Percentiles rank a stretch among this genome's conserved stretches.
Evolutionary conservation across 2,329 filamentous ascomycete genomes (phyloP).

Genomic region (Alternaria triticimaculans): DNA sequence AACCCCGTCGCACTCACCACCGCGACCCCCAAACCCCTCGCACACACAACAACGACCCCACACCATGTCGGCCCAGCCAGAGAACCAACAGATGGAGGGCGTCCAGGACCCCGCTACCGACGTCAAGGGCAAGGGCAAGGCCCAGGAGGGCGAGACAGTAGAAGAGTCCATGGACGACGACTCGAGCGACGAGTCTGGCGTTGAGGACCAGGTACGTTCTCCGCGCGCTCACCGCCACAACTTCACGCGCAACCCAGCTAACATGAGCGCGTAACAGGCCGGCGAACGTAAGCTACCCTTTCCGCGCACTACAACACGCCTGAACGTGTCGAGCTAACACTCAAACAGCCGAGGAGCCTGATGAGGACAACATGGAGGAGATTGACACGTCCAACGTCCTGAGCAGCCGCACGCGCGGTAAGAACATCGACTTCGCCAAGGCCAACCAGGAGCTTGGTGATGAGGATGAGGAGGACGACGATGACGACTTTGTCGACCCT

Average conservation of each 20-base stretch:
- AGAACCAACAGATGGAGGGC: constrained; percentile 48
- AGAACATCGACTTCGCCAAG: constrained; percentile 91
- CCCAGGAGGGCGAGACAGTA: constrained; percentile 64
- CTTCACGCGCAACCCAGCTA: constrained; percentile 32
- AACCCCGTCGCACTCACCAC: not conserved
- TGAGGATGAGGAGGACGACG: constrained; percentile 81
- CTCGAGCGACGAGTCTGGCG: constrained; percentile 71
- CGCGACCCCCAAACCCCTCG: constrained; percentile 1
- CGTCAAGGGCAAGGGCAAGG: constrained; percentile 91
- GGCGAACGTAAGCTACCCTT: constrained; percentile 44
- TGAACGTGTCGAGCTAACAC: constrained; percentile 23
- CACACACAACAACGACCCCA: constrained; percentile 6
- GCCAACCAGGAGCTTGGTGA: constrained; percentile 79
- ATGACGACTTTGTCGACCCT: constrained; percentile 69
- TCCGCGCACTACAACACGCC: constrained; percentile 12
- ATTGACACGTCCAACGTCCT: constrained; percentile 93
- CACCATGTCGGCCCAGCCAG: constrained; percentile 42
- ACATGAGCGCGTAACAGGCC: constrained; percentile 29
- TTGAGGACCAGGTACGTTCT: constrained; percentile 62
- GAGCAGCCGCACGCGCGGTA: constrained; percentile 82
- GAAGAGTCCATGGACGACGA: constrained; percentile 77
- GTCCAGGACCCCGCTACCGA: constrained; percentile 53
- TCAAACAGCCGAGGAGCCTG: constrained; percentile 65
- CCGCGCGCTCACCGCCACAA: not conserved
- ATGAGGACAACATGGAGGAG: constrained; percentile 84